phyloP scores from a whole-genome alignment of 352 stramenopile species.

The Albugo laibachii region DNA sequence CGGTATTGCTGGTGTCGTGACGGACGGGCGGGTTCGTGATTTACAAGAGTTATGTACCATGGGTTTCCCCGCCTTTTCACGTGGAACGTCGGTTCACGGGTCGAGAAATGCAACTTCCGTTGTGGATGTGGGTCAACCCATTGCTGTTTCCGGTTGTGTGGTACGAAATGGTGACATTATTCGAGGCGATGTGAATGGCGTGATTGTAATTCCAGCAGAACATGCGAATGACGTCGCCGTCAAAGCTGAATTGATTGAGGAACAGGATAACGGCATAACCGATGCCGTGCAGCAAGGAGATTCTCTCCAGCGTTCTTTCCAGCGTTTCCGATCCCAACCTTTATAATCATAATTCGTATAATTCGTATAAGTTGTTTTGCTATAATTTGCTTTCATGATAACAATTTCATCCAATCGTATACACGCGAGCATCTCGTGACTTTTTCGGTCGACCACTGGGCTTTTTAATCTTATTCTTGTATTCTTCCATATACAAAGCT shows the following conservation, averaged over 20 bases:
- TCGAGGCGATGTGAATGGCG: slow-evolving; percentile 60
- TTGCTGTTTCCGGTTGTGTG: slow-evolving; percentile 53
- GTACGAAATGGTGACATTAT: slow-evolving; percentile 66
- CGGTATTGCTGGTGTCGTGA: slow-evolving; percentile 41
- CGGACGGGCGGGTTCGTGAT: slow-evolving; percentile 50
- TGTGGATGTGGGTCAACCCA: slow-evolving; percentile 38
- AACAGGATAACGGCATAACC: slow-evolving; percentile 59
- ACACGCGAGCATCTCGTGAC: slow-evolving; percentile 46
- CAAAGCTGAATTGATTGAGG: slow-evolving; percentile 55
- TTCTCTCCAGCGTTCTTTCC: slow-evolving; percentile 46
- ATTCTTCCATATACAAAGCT: slow-evolving; percentile 53
- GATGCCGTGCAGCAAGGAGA: slow-evolving; percentile 64
- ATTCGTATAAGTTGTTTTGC: no score
- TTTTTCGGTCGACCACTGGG: slow-evolving; percentile 51
- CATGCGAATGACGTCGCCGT: slow-evolving; percentile 42
- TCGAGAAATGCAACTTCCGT: slow-evolving; percentile 32
- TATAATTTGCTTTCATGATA: no score
- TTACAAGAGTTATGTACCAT: slow-evolving; percentile 49
- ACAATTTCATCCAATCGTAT: slow-evolving; percentile 20
- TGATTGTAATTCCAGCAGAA: slow-evolving; percentile 55
- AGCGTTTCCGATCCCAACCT: slow-evolving; percentile 51
- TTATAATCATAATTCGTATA: background rate
- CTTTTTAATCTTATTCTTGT: slow-evolving; percentile 79
- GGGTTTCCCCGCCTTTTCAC: slow-evolving; percentile 43
- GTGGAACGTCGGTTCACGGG: slow-evolving; percentile 55